Evolutionary conservation across 2,329 filamentous ascomycete species (phyloP).

Genomic region (Helotiales sp.): DNA sequence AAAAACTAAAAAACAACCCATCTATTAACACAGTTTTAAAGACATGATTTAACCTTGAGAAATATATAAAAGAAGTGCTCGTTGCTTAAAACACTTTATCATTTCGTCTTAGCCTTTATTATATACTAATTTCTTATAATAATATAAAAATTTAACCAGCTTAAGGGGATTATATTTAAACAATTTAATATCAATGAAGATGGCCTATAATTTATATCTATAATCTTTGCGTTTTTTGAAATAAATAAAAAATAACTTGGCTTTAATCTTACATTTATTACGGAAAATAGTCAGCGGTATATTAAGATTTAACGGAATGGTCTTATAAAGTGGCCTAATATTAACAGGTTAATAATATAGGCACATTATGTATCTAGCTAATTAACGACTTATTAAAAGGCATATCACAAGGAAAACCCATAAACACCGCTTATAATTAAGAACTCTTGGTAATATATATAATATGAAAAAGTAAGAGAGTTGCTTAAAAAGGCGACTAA

Average conservation of each 20-base stretch:
- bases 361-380: slow-evolving; percentile 45
- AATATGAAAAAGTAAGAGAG: slow-evolving; percentile 50
- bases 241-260: too few species aligned
- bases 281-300: too few species aligned
- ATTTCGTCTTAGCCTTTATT: slow-evolving; percentile 42
- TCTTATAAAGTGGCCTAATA: slow-evolving; percentile 47
- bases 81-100: slow-evolving; percentile 47
- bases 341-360: slow-evolving; percentile 46
- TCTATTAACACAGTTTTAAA: slow-evolving; percentile 46
- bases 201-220: slow-evolving; percentile 47
- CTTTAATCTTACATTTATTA: too few species aligned
- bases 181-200: slow-evolving; percentile 17
- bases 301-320: slow-evolving; percentile 40
- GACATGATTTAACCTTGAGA: slow-evolving; percentile 46
- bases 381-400: slow-evolving; percentile 53
- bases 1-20: slow-evolving; percentile 54
- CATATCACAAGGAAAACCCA: slow-evolving; percentile 45
- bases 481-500: slow-evolving; percentile 46
- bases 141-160: not conserved
- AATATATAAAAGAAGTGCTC: slow-evolving; percentile 52
- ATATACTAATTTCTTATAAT: slow-evolving; percentile 34
- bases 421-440: slow-evolving; percentile 50
- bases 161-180: too few species aligned
- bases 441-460: slow-evolving; percentile 50
- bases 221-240: too few species aligned